phyloP scores from a whole-genome alignment of 768 basidiomycete species.

The Termitomyces sp. region DNA sequence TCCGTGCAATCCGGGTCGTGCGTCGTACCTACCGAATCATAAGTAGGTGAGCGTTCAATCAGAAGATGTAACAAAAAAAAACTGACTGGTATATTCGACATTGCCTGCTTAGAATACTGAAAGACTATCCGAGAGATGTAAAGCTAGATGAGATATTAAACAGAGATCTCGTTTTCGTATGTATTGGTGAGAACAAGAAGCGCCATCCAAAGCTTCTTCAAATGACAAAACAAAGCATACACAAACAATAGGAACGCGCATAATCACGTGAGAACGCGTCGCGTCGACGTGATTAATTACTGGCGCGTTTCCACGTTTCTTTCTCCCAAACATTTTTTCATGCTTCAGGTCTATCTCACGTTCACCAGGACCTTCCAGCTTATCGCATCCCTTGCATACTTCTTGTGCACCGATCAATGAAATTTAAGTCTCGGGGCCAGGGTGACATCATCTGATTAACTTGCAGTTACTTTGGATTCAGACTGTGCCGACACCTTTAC shows the following conservation, averaged over 20 bases:
- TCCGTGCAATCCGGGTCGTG: conserved; percentile 54
- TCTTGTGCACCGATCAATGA: too few species aligned
- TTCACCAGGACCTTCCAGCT: too few species aligned
- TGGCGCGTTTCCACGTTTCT: not conserved
- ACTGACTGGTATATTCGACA: conserved; percentile 35
- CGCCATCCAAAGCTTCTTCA: not conserved
- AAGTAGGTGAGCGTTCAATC: not conserved
- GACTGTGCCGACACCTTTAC: not conserved
- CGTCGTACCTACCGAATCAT: conserved; percentile 51
- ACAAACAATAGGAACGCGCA: conserved; percentile 16
- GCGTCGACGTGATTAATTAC: conserved; percentile 16
- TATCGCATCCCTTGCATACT: too few species aligned
- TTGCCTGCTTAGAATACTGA: not conserved
- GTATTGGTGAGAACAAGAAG: conserved; percentile 9
- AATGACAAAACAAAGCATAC: conserved; percentile 13
- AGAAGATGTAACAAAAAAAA: not conserved
- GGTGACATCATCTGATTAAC: too few species aligned
- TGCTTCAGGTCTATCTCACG: too few species aligned
- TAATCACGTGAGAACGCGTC: conserved; percentile 15
- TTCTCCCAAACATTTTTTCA: not conserved
- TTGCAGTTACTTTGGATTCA: not conserved
- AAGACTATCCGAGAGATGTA: not conserved
- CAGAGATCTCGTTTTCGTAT: not conserved
- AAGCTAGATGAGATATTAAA: not conserved
- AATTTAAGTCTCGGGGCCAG: too few species aligned